Conservation (phyloP, 441 rosid species). For the Pelargonium australe region DNA sequence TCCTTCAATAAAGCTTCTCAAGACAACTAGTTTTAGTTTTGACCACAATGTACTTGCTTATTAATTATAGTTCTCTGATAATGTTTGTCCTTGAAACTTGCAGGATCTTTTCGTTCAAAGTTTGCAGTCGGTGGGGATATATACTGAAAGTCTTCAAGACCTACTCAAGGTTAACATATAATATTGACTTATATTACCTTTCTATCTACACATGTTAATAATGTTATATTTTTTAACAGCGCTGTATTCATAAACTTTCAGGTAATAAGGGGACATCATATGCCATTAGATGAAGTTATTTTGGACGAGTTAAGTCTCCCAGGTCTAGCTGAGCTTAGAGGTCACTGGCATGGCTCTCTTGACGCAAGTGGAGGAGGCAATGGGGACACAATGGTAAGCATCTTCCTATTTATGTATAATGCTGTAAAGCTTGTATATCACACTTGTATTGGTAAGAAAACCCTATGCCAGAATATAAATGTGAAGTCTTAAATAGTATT, state of each 20-base stretch:
- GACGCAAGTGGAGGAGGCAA: conserved; percentile 99
- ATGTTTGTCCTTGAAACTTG: conserved; percentile 21
- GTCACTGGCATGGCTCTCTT: conserved; percentile 91
- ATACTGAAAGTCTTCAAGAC: conserved; percentile 72
- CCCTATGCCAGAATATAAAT: background rate
- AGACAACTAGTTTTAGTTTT: background rate
- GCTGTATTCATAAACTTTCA: conserved; percentile 27
- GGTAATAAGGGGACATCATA: conserved; percentile 67
- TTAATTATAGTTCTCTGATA: conserved; percentile 16
- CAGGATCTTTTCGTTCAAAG: conserved; percentile 97
- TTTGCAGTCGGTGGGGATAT: conserved; percentile 72
- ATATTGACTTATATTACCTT: background rate
- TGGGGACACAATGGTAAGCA: conserved; percentile 88
- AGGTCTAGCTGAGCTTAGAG: conserved; percentile 91
- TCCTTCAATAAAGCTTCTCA: background rate
- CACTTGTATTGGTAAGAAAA: conserved; percentile 1
- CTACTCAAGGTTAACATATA: conserved; percentile 62
- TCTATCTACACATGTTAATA: no score
- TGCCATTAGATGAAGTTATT: conserved; percentile 63
- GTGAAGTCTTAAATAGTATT: background rate
- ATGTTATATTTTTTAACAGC: conserved; percentile 14
- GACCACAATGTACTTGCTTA: conserved; percentile 1
- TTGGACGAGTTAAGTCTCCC: conserved; percentile 81
- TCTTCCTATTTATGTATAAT: conserved; percentile 17
- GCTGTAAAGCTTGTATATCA: conserved; percentile 8